Evolutionary conservation across 768 basidiomycete species (phyloP).

Genomic region (Lactifluus echinatus): DNA sequence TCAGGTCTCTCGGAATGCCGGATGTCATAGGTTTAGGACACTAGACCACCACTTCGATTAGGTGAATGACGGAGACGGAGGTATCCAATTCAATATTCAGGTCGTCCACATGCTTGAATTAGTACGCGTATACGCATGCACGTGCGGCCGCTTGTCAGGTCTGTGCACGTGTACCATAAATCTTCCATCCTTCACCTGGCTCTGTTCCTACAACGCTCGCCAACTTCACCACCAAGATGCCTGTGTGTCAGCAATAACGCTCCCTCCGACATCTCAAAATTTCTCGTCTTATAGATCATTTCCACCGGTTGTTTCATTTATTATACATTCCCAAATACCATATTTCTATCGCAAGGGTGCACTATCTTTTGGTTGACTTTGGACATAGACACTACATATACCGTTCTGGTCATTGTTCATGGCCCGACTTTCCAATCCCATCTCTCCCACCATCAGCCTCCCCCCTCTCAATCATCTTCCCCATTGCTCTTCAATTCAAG

Average conservation of each 20-base stretch:
- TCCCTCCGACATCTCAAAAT: not conserved
- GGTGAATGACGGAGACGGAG: too few species aligned
- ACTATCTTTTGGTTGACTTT: not conserved
- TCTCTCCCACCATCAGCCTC: slow-evolving; percentile 44
- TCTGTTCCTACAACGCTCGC: not conserved
- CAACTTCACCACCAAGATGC: slow-evolving; percentile 7
- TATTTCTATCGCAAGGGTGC: not conserved
- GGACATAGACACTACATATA: slow-evolving; percentile 13
- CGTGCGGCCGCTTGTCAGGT: too few species aligned
- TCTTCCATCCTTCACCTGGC: not conserved
- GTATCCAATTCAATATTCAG: too few species aligned
- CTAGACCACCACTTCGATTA: too few species aligned
- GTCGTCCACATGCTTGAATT: too few species aligned
- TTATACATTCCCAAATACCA: not conserved
- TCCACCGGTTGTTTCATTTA: not conserved
- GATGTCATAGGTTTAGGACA: too few species aligned
- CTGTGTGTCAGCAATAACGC: slow-evolving; percentile 2
- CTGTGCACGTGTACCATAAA: not conserved
- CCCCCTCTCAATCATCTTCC: slow-evolving; percentile 44
- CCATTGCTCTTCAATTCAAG: slow-evolving; percentile 28
- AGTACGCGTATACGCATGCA: too few species aligned
- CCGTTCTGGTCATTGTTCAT: slow-evolving; percentile 4
- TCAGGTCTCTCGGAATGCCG: too few species aligned
- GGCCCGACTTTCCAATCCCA: slow-evolving; percentile 12
- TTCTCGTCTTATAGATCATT: not conserved